Evolutionary conservation across 176 grass and related monocot species (phyloP).

Genomic region (Miscanthus lutarioriparius): DNA sequence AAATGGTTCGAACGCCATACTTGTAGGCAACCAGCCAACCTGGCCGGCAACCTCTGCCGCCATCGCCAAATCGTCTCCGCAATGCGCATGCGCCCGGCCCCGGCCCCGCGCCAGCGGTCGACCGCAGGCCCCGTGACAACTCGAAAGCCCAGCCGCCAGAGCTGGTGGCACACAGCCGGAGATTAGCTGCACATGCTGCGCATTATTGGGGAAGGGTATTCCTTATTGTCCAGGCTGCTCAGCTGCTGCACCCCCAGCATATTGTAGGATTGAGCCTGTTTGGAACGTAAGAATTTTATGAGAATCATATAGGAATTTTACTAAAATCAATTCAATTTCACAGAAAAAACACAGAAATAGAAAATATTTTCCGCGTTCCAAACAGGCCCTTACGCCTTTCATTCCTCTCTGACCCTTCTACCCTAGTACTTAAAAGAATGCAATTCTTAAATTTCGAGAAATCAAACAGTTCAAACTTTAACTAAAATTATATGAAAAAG

Average conservation of each 20-base stretch:
- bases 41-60: neutral
- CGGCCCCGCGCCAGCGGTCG: neutral
- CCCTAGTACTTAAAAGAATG: no score
- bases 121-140: slow-evolving; percentile 7
- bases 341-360: no score
- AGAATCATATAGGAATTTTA: no score
- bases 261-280: neutral
- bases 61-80: neutral
- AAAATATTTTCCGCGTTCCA: no score
- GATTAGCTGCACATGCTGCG: neutral
- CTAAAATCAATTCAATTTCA: no score
- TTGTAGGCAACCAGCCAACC: neutral
- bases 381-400: neutral
- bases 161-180: neutral
- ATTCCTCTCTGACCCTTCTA: neutral
- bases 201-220: neutral
- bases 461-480: no score
- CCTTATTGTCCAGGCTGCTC: neutral
- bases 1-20: neutral
- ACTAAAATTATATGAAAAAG: no score
- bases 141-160: neutral
- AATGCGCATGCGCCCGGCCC: neutral
- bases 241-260: neutral
- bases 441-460: no score
- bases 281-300: no score